These are phyloP conservation scores for Skeletonema marinoi DNA, from an alignment of 108 stramenopile genomes.

Conservation along the genomic window DNA sequence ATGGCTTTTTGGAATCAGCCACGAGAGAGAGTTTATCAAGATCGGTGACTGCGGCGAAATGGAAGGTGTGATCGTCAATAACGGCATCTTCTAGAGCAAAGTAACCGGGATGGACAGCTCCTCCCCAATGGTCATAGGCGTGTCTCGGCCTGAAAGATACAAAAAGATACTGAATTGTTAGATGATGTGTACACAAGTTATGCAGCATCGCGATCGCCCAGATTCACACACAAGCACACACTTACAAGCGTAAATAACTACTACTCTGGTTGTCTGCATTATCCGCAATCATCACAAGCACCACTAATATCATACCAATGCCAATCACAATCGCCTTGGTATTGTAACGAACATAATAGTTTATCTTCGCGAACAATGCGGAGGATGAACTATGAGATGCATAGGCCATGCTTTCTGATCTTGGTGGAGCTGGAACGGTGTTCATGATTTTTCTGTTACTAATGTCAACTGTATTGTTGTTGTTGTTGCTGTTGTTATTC, in stretches of 20 bases:
- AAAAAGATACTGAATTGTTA: background rate
- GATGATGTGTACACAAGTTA: background rate
- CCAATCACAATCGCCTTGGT: slow-evolving; percentile 28
- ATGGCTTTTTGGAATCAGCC: slow-evolving; percentile 61
- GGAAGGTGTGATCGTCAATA: slow-evolving; percentile 60
- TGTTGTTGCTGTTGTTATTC: slow-evolving; percentile 1
- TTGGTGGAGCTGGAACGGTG: slow-evolving; percentile 6
- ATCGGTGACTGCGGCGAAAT: slow-evolving; percentile 88
- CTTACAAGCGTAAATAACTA: background rate
- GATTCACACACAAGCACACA: background rate
- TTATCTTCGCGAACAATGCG: slow-evolving; percentile 20
- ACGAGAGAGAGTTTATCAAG: slow-evolving; percentile 78
- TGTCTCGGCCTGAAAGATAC: background rate
- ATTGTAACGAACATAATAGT: slow-evolving; percentile 34
- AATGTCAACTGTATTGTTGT: background rate
- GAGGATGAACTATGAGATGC: slow-evolving; percentile 18
- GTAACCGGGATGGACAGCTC: slow-evolving; percentile 76
- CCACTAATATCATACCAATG: slow-evolving; percentile 26
- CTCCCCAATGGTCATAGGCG: slow-evolving; percentile 58
- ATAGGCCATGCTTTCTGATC: slow-evolving; percentile 78
- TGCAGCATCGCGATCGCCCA: too few species aligned
- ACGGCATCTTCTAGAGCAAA: slow-evolving; percentile 56
- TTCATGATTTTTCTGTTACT: slow-evolving; percentile 1
- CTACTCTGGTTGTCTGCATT: background rate
- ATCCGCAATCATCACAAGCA: slow-evolving; percentile 33